phyloP scores from a whole-genome alignment of 2,329 filamentous ascomycete species.

The Dactylellina cionopaga region DNA sequence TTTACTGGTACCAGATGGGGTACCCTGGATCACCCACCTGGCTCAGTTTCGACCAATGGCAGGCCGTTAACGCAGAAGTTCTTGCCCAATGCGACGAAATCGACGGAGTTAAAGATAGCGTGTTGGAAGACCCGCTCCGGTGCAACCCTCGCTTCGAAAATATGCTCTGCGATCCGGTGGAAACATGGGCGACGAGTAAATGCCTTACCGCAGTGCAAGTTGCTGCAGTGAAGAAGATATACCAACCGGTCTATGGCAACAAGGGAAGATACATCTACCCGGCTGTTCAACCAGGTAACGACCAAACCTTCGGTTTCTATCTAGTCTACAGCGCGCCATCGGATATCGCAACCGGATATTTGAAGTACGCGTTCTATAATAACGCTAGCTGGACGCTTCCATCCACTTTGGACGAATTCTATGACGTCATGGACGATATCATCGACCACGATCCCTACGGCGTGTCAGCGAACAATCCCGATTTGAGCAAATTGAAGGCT shows the following conservation, averaged over 20 bases:
- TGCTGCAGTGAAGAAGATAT: conserved; percentile 57
- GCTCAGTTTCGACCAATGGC: conserved; percentile 58
- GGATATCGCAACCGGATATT: conserved; percentile 60
- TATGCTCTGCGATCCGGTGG: conserved; percentile 57
- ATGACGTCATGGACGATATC: conserved; percentile 60
- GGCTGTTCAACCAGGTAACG: conserved; percentile 26
- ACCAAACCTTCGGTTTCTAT: conserved; percentile 12
- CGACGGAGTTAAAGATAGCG: conserved; percentile 65
- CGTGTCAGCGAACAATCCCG: conserved; percentile 61
- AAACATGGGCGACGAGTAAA: conserved; percentile 22
- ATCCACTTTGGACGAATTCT: conserved; percentile 59
- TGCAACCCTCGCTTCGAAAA: conserved; percentile 59
- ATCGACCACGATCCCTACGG: conserved; percentile 59
- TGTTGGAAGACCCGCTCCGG: conserved; percentile 60
- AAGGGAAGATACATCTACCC: conserved; percentile 59
- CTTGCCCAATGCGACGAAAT: conserved; percentile 65
- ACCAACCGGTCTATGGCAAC: conserved; percentile 59
- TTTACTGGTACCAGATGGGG: conserved; percentile 55
- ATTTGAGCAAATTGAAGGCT: conserved; percentile 61
- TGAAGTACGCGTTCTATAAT: conserved; percentile 62
- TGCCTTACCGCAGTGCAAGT: conserved; percentile 59
- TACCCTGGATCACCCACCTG: neutral
- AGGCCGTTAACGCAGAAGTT: conserved; percentile 59
- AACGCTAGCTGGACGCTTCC: conserved; percentile 61
- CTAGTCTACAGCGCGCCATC: conserved; percentile 1